phyloP scores from a whole-genome alignment of 768 basidiomycete species.

The Polyporus arcularius region DNA sequence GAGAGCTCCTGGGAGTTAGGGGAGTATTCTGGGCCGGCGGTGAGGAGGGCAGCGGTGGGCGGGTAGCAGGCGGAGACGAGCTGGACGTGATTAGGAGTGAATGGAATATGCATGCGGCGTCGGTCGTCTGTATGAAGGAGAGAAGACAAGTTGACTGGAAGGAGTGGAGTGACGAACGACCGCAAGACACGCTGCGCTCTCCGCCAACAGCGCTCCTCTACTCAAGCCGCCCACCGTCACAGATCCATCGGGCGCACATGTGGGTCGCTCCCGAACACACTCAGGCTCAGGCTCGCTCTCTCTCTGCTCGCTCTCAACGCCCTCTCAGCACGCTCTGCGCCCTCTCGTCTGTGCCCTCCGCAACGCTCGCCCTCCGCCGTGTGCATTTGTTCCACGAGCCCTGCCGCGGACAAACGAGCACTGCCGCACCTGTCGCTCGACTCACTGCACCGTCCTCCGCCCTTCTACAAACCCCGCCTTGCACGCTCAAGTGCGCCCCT shows the following conservation, averaged over 20 bases:
- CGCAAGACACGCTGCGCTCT: conserved; percentile 1
- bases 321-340: no score
- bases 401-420: no score
- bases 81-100: conserved; percentile 82
- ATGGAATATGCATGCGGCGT: conserved; percentile 64
- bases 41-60: conserved; percentile 67
- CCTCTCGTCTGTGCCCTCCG: no score
- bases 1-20: conserved; percentile 87
- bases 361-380: no score
- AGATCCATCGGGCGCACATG: neutral
- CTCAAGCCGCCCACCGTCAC: neutral
- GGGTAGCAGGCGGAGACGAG: conserved; percentile 89
- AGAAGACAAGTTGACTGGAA: conserved; percentile 12
- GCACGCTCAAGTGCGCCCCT: no score
- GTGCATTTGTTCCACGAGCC: no score
- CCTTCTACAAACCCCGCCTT: no score
- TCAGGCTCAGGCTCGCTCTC: no score
- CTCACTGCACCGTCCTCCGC: no score
- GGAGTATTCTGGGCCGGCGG: conserved; percentile 73
- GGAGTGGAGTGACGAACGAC: conserved; percentile 12
- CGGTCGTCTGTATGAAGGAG: conserved; percentile 39
- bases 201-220: neutral
- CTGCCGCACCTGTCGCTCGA: no score
- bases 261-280: no score
- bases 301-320: no score